These are phyloP conservation scores for Senna siamea DNA, from an alignment of 306 rosid species.

Conservation along the genomic window DNA sequence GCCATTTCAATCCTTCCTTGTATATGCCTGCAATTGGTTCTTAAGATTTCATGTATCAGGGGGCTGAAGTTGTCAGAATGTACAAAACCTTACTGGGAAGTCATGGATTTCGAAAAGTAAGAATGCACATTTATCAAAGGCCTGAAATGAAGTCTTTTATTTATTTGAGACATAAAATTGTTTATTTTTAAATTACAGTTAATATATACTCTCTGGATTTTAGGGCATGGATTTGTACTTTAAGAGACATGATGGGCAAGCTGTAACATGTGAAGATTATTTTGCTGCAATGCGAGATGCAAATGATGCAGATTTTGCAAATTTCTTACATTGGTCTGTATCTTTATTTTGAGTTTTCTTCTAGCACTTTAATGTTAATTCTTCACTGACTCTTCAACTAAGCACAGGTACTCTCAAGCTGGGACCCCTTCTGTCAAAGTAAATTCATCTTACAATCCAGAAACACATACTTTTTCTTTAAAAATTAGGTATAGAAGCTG, in stretches of 20 bases:
- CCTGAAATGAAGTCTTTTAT: slow-evolving; percentile 12
- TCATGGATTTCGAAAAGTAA: slow-evolving; percentile 90
- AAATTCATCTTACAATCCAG: slow-evolving; percentile 74
- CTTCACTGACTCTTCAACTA: slow-evolving; percentile 30
- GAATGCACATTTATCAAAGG: slow-evolving; percentile 43
- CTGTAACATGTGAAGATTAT: slow-evolving; percentile 98
- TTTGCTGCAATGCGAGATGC: slow-evolving; percentile 97
- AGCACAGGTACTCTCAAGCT: slow-evolving; percentile 96
- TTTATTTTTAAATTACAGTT: slow-evolving; percentile 30
- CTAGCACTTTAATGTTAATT: slow-evolving; percentile 18
- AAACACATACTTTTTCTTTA: slow-evolving; percentile 70
- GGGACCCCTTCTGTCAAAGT: slow-evolving; percentile 90
- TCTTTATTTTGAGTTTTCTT: slow-evolving; percentile 26
- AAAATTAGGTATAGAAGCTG: slow-evolving; percentile 68
- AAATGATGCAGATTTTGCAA: slow-evolving; percentile 88
- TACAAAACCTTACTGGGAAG: slow-evolving; percentile 94
- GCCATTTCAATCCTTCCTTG: neutral
- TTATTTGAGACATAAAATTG: slow-evolving; percentile 26
- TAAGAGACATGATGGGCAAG: slow-evolving; percentile 96
- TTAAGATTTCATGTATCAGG: slow-evolving; percentile 61
- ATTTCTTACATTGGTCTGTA: slow-evolving; percentile 76
- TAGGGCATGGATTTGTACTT: slow-evolving; percentile 99
- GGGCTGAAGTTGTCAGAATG: slow-evolving; percentile 99
- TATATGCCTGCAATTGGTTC: slow-evolving; percentile 38
- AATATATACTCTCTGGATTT: slow-evolving; percentile 31